A percentile compares a stretch with the other conserved stretches of the same genome.
phyloP scores from a whole-genome alignment of 2,329 filamentous ascomycete genomes.

The Aureobasidium lini region DNA sequence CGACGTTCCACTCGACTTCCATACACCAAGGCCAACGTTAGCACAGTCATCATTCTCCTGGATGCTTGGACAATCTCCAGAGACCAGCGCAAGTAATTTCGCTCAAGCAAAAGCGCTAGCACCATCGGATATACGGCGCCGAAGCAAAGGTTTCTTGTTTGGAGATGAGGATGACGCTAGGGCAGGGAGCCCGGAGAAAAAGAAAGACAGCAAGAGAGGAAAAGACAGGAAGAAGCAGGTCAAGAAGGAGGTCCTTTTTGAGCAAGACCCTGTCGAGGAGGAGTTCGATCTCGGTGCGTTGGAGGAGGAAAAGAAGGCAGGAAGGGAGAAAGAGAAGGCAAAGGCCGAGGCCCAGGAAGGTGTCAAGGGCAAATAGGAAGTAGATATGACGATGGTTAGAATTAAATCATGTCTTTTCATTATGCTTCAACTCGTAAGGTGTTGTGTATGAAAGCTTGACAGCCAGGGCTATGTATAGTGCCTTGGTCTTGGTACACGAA shows the following conservation, averaged over 20 bases:
- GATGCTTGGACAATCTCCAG: slow-evolving; percentile 52
- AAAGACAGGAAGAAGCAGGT: slow-evolving; percentile 5
- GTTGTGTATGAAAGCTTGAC: background rate
- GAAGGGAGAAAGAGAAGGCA: background rate
- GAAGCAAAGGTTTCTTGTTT: slow-evolving; percentile 19
- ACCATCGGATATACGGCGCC: slow-evolving; percentile 17
- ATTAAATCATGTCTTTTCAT: background rate
- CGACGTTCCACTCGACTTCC: background rate
- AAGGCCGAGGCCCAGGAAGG: background rate
- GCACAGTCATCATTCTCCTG: slow-evolving; percentile 71
- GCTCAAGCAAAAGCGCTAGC: slow-evolving; percentile 7
- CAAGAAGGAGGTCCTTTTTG: slow-evolving; percentile 7
- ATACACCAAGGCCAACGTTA: slow-evolving; percentile 44
- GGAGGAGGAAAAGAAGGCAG: slow-evolving; percentile 11
- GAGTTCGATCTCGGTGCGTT: slow-evolving; percentile 15
- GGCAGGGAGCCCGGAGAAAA: slow-evolving; percentile 12
- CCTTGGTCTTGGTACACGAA: background rate
- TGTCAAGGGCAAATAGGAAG: background rate
- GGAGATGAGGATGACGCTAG: slow-evolving; percentile 16
- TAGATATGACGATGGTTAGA: background rate
- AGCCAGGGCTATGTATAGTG: background rate
- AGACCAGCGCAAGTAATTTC: slow-evolving; percentile 12
- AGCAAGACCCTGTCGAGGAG: slow-evolving; percentile 11
- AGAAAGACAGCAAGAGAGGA: slow-evolving; percentile 3
- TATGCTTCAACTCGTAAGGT: background rate